A percentile compares a stretch with the other conserved stretches of the same genome.
phyloP scores from a whole-genome alignment of 352 stramenopile species.

The Globisporangium lucens region DNA sequence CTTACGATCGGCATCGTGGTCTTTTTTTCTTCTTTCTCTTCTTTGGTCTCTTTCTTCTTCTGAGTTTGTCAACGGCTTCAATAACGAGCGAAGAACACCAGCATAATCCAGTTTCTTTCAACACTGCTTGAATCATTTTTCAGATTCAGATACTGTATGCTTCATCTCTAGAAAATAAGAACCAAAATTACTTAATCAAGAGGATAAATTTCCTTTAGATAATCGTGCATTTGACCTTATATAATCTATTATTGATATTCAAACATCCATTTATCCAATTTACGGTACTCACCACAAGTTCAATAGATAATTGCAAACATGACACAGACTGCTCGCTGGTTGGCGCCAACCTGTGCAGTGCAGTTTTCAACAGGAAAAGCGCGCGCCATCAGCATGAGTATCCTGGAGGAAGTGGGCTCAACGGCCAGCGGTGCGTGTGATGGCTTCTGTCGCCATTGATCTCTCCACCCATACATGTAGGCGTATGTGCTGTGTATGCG shows the following conservation, averaged over 20 bases:
- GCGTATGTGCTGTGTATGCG: neutral
- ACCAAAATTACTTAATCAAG: neutral
- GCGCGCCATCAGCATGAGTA: conserved; percentile 19
- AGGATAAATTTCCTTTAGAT: neutral
- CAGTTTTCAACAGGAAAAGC: neutral
- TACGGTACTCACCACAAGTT: neutral
- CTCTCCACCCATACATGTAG: neutral
- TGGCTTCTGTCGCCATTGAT: neutral
- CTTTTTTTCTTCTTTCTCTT: neutral
- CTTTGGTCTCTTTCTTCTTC: neutral
- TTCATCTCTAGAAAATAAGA: neutral
- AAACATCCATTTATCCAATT: neutral
- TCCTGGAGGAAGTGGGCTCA: conserved; percentile 29
- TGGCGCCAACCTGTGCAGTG: conserved; percentile 8
- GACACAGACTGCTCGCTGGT: neutral
- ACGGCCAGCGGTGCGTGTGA: conserved; percentile 22
- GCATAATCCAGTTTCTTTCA: neutral
- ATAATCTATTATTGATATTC: neutral
- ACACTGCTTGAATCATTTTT: neutral
- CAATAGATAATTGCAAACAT: neutral
- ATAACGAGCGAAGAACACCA: neutral
- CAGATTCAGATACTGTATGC: neutral
- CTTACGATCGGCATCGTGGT: conserved; percentile 19
- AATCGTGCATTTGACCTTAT: neutral
- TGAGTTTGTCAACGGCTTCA: conserved; percentile 8